Conservation (phyloP, 2,329 filamentous ascomycete species). For the Penicillium sp. region DNA sequence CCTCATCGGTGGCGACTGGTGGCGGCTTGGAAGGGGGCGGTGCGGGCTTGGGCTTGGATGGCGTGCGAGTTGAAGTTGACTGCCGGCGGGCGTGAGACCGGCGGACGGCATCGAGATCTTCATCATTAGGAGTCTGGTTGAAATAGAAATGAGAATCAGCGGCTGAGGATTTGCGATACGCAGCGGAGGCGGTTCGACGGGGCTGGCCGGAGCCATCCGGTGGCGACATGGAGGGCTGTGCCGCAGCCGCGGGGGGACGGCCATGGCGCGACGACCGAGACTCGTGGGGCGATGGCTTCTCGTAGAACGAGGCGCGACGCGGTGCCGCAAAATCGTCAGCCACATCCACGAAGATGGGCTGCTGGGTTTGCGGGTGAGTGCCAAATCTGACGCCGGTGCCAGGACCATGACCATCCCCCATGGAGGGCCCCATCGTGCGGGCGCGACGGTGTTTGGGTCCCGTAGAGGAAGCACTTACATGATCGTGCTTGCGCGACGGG, state of each 20-base stretch:
- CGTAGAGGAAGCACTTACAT: constrained; percentile 59
- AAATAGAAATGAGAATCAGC: constrained; percentile 49
- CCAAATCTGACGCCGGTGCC: constrained; percentile 21
- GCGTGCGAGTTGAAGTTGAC: constrained; percentile 47
- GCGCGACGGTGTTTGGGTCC: constrained; percentile 39
- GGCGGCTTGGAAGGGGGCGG: constrained; percentile 32
- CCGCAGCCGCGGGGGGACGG: constrained; percentile 13
- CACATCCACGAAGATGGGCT: constrained; percentile 53
- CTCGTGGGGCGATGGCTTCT: constrained; percentile 1
- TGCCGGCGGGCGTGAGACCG: constrained; percentile 49
- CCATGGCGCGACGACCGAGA: constrained; percentile 29
- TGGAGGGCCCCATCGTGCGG: constrained; percentile 41
- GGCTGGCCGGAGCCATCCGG: constrained; percentile 19
- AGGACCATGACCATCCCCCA: constrained; percentile 25
- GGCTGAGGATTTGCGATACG: constrained; percentile 40
- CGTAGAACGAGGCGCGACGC: constrained; percentile 41
- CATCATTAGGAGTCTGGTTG: constrained; percentile 50
- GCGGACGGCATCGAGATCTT: constrained; percentile 48
- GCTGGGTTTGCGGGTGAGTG: constrained; percentile 24
- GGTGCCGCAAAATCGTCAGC: constrained; percentile 49
- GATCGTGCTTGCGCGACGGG: constrained; percentile 52
- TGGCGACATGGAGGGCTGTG: constrained; percentile 9
- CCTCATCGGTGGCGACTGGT: constrained; percentile 58
- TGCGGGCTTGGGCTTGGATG: constrained; percentile 37
- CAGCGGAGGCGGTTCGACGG: constrained; percentile 25